Percentiles rank a stretch among this genome's conserved stretches.
Conservation (phyloP, 139 green algal genomes). For the Zygnema cylindricum region DNA sequence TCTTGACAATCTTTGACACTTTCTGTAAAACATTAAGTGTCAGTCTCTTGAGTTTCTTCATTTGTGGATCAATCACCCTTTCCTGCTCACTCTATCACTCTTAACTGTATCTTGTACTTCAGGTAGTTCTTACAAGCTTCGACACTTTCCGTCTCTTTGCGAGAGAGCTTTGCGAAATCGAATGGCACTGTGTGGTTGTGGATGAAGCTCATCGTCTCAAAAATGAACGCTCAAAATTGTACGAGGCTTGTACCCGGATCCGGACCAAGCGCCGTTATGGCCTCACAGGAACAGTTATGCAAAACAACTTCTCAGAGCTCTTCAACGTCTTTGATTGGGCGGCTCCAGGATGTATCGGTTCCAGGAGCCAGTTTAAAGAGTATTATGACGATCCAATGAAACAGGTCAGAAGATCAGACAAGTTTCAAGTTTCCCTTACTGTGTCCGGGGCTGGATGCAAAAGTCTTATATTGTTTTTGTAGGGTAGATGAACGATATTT, state of each 20-base stretch:
- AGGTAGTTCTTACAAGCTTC: slow-evolving; percentile 43
- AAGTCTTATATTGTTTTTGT: too few relatives aligned
- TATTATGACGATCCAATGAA: slow-evolving; percentile 59
- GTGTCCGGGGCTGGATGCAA: too few relatives aligned
- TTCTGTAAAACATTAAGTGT: too few relatives aligned
- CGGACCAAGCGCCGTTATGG: slow-evolving; percentile 45
- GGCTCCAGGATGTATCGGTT: slow-evolving; percentile 58
- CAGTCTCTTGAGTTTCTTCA: too few relatives aligned
- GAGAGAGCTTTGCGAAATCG: slow-evolving; percentile 20
- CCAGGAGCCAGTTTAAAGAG: slow-evolving; percentile 57
- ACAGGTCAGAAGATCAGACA: too few relatives aligned
- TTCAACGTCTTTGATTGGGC: slow-evolving; percentile 66
- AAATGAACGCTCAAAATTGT: slow-evolving; percentile 61
- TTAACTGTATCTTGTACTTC: neutral
- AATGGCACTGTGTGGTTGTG: slow-evolving; percentile 62
- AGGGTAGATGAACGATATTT: too few relatives aligned
- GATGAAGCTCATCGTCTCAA: slow-evolving; percentile 78
- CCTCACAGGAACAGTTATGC: slow-evolving; percentile 61
- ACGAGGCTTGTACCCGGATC: slow-evolving; percentile 28
- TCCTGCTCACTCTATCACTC: neutral
- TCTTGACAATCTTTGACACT: too few relatives aligned
- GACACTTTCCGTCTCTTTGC: slow-evolving; percentile 23
- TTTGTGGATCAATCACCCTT: too few relatives aligned
- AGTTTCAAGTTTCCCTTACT: neutral
- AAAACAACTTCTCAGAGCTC: slow-evolving; percentile 76